phyloP scores from a whole-genome alignment of 768 basidiomycete species.

The Tulasnella sp. region DNA sequence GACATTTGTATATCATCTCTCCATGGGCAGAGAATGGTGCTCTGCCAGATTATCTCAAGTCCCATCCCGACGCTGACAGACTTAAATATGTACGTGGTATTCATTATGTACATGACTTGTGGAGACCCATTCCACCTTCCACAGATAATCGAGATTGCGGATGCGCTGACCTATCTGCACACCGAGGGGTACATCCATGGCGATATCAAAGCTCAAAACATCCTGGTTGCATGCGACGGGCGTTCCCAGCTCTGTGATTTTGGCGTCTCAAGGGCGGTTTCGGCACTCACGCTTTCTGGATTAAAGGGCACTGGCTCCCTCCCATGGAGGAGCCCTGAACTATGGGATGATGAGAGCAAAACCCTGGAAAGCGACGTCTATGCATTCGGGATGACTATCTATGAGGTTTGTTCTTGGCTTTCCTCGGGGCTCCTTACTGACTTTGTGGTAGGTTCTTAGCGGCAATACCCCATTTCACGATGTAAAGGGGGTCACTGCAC shows the following conservation, averaged over 20 bases:
- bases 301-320: background rate
- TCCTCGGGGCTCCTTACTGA: background rate
- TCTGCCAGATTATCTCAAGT: background rate
- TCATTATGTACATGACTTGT: background rate
- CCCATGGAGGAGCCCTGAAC: background rate
- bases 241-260: background rate
- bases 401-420: background rate
- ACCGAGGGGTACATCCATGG: too few relatives aligned
- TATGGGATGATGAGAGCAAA: background rate
- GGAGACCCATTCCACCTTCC: background rate
- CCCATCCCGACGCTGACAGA: background rate
- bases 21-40: background rate
- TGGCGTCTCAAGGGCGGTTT: background rate
- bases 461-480: background rate
- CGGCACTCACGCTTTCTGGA: background rate
- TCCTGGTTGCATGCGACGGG: background rate
- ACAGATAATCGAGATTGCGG: background rate
- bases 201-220: background rate
- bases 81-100: background rate
- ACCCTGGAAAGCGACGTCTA: background rate
- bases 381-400: background rate
- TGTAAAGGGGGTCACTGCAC: background rate
- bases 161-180: background rate
- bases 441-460: background rate
- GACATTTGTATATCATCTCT: background rate